A percentile compares a stretch with the other conserved stretches of the same genome.
These are phyloP conservation scores for Cladosporium sp. DNA, from an alignment of 2,329 filamentous ascomycete genomes.

Conservation along the genomic window DNA sequence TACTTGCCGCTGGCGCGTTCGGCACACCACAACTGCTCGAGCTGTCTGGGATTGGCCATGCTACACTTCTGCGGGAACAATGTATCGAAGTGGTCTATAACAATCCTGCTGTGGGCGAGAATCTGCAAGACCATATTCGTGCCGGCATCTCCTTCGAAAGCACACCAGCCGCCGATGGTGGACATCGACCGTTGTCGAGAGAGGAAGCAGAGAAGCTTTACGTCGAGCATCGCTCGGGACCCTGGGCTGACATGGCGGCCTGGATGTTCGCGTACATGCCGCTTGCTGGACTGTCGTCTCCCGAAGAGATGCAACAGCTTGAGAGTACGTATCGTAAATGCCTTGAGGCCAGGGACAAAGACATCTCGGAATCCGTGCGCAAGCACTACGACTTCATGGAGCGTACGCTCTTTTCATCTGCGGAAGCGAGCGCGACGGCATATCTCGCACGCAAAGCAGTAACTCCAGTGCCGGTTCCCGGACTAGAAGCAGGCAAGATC, in stretches of 20 bases:
- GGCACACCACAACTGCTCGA: slow-evolving; percentile 61
- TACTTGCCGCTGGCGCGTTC: slow-evolving; percentile 59
- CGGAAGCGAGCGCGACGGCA: slow-evolving; percentile 27
- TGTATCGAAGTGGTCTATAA: slow-evolving; percentile 25
- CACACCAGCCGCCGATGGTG: slow-evolving; percentile 22
- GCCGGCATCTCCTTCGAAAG: slow-evolving; percentile 27
- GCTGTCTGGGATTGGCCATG: slow-evolving; percentile 54
- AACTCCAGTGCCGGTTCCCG: not conserved
- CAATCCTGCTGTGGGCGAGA: slow-evolving; percentile 29
- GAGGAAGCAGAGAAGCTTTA: slow-evolving; percentile 19
- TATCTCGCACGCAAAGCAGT: slow-evolving; percentile 23
- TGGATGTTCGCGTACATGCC: slow-evolving; percentile 26
- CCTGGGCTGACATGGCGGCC: slow-evolving; percentile 22
- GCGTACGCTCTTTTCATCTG: slow-evolving; percentile 21
- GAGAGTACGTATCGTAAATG: slow-evolving; percentile 18
- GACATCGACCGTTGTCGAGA: slow-evolving; percentile 9
- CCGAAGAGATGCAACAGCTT: slow-evolving; percentile 26
- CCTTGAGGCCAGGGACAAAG: slow-evolving; percentile 18
- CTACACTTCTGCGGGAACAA: slow-evolving; percentile 12
- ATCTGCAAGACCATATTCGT: slow-evolving; percentile 33
- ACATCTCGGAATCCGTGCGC: slow-evolving; percentile 19
- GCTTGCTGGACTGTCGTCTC: slow-evolving; percentile 24
- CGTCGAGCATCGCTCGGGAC: slow-evolving; percentile 23
- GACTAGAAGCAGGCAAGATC: slow-evolving; percentile 23
- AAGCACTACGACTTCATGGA: slow-evolving; percentile 24